A percentile compares a stretch with the other conserved stretches of the same genome.
phyloP scores from a whole-genome alignment of 2,329 filamentous ascomycete genomes.

The Aspergillus sp. region DNA sequence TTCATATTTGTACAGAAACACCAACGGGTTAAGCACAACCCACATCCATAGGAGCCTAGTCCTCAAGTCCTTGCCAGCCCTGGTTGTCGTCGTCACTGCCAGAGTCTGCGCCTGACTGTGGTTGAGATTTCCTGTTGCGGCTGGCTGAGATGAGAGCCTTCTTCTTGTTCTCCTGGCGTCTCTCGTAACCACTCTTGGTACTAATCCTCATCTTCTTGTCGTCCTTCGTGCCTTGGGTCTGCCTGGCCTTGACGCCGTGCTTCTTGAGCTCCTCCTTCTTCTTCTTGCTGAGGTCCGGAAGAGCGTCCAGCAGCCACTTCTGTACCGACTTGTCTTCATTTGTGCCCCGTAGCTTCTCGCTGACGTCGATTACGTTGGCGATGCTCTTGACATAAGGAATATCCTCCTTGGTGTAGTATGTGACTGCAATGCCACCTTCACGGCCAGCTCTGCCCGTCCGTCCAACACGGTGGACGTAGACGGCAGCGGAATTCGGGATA shows the following conservation, averaged over 20 bases:
- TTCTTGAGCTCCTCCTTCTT: conserved; percentile 81
- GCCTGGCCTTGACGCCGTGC: conserved; percentile 74
- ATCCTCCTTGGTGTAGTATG: conserved; percentile 94
- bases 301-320: conserved; percentile 83
- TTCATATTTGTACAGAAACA: conserved; percentile 22
- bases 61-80: conserved; percentile 43
- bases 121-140: conserved; percentile 34
- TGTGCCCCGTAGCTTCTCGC: conserved; percentile 66
- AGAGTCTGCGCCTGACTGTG: conserved; percentile 18
- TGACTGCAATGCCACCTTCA: conserved; percentile 85
- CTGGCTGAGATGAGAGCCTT: conserved; percentile 49
- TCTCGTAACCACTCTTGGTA: conserved; percentile 54
- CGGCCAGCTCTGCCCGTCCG: conserved; percentile 86
- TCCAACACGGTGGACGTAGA: conserved; percentile 91
- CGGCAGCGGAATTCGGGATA: conserved; percentile 84
- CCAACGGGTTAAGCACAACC: background rate
- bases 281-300: conserved; percentile 81
- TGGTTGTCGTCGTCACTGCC: conserved; percentile 35
- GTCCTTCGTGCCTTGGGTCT: conserved; percentile 48
- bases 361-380: conserved; percentile 85
- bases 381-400: conserved; percentile 86
- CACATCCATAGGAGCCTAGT: conserved; percentile 26
- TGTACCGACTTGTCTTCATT: conserved; percentile 63
- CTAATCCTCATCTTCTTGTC: conserved; percentile 69
- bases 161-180: conserved; percentile 48